Base-by-base conservation (phyloP, 257 asterid species). In the Ilex asprella region DNA sequence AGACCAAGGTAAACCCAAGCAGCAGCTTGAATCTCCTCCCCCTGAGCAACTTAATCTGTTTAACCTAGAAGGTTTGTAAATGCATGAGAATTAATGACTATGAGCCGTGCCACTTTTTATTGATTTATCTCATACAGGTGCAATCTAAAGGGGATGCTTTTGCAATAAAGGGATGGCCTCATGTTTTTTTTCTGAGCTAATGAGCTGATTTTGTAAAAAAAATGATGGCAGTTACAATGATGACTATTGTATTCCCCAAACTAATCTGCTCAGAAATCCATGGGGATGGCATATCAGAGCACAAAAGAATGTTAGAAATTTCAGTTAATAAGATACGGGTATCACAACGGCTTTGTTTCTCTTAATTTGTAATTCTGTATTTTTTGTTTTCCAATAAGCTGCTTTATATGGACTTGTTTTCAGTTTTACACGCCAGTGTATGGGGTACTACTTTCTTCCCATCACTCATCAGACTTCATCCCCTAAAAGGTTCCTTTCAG, bases 71-170 rank as follows among this genome's bases (percentile, higher is more conserved):
- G 97, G 99, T 68, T 78, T 89, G 78, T 92, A 73, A 80, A 76
- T 88, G 64, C 79, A 70, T 75, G 85, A 84, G 76, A 55, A 69
- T 67, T 74, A 64, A 66, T 74, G 66, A 78, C 73, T 77, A 73
- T 62, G 61, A 77, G 75, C 55, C 67, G 68, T 84, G 79, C 90
- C 69, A 65, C 84, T 79, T 72, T 83, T 81, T 75, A 78, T 77
- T 81, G 60, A 77, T 82, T 77, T 77, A 82, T 86, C 85, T 78
- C 84, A 50, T 86, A 88, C 96, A 88, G 98, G 95, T 82, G 73
- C 88, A 66, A 66, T 55, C 55, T 57, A 76, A 73, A 74, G 86
- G 79, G 73, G 73, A 79, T 75, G 68, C 71, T 70, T 71, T 73
- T 64, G 73, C 81, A 70, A 46, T 46, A 70, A 76, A 78, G 66